Evolutionary conservation across 2,329 filamentous ascomycete genomes (phyloP), one percentile per base, ranked within the genome.

Genomic region (Pyricularia pennisetigena): DNA sequence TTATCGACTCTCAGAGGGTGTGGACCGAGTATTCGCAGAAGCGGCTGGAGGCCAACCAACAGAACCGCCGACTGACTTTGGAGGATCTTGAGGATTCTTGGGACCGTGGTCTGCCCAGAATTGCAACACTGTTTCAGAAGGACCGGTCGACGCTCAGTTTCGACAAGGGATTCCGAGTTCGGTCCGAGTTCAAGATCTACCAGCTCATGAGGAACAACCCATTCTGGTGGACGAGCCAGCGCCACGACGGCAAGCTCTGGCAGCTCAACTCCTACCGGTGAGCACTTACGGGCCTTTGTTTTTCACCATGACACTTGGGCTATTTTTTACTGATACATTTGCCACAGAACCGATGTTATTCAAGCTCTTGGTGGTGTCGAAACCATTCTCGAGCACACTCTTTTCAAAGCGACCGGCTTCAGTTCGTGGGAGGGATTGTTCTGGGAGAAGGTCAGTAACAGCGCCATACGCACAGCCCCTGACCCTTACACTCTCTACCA

Each of bases 21-120:
- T 99, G 95, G 95, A 98, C 95, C 29, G 95, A 99, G 74, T 99
- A 99, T 76, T 97, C 94, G 0, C 95, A 99, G 80, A 99, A 99
- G 83, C 90, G 95, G 64, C 85, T 96, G 72, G 95, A 99, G 77
- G 96, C 95, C 24, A 97, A 97, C 75, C 94, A 98, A 74, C 95
- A 99, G 78, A 99, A 99, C 74, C 90, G 95, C 69, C 89, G 95
- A 72, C 82, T 99, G 64, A 99, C 95, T 0, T 85, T 99, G 8
- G 95, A 99, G 77, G 95, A 99, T 79, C 83, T 99, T 26, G 95
- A 99, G 76, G 95, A 99, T 76, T 97, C 93, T 76, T 99, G 95
- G 95, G 96, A 99, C 76, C 92, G 95, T 73, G 95, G 95, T 82
- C 84, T 99, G 67, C 95, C 95, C 23, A 91, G 95, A 81, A 99